Percentiles rank a stretch among this genome's conserved stretches.
These are phyloP conservation scores for Rhinocladiella mackenziei DNA, from an alignment of 2,329 filamentous ascomycete species.

Conservation along the genomic window DNA sequence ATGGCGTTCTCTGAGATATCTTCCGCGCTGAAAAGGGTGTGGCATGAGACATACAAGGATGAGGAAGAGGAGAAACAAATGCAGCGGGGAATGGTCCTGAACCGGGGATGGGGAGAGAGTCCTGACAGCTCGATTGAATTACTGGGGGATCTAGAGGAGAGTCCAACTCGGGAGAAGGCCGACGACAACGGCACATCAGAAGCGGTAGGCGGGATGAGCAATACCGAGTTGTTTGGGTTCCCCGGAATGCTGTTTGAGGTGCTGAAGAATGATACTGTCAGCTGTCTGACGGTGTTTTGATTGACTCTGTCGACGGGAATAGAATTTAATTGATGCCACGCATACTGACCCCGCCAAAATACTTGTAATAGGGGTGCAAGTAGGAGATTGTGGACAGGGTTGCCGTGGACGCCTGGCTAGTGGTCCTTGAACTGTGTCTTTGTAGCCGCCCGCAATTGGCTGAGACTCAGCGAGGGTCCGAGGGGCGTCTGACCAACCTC, in stretches of 20 bases:
- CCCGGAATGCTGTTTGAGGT: slow-evolving; percentile 95
- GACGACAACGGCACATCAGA: slow-evolving; percentile 35
- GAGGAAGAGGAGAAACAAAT: slow-evolving; percentile 51
- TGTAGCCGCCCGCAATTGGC: no score
- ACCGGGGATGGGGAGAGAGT: slow-evolving; percentile 78
- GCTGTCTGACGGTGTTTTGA: slow-evolving; percentile 68
- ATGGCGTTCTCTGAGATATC: slow-evolving; percentile 73
- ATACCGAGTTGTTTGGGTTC: slow-evolving; percentile 87
- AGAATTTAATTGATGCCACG: no score
- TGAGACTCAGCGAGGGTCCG: no score
- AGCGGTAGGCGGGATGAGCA: slow-evolving; percentile 57
- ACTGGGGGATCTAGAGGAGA: slow-evolving; percentile 81
- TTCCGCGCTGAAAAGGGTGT: slow-evolving; percentile 61
- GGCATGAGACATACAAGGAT: slow-evolving; percentile 62
- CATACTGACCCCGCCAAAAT: no score
- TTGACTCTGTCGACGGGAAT: not conserved
- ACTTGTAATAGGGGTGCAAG: no score
- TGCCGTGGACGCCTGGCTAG: no score
- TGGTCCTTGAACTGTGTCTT: no score
- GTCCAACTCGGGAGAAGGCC: slow-evolving; percentile 37
- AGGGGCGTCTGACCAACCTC: no score
- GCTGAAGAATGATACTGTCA: slow-evolving; percentile 84
- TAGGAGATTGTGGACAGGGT: no score
- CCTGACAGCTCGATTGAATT: slow-evolving; percentile 85
- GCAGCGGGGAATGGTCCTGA: slow-evolving; percentile 72